Conservation (phyloP, 2,329 filamentous ascomycete genomes). For the Aspergillus sp. region DNA sequence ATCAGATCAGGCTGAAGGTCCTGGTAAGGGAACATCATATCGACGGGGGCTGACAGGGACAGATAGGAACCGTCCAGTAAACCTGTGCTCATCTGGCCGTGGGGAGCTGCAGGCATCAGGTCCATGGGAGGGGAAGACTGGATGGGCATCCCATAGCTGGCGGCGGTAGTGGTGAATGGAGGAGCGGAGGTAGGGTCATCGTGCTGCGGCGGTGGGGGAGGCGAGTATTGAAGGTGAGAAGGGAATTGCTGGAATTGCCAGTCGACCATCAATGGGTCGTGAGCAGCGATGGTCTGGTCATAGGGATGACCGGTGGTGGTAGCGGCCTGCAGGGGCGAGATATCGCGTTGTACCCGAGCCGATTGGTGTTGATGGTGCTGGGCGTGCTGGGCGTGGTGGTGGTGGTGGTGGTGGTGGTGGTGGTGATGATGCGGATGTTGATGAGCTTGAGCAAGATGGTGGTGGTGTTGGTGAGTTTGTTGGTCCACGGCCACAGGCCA, state of each 20-base stretch:
- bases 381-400: neutral
- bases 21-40: conserved; percentile 65
- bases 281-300: conserved; percentile 35
- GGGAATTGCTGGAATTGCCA: conserved; percentile 41
- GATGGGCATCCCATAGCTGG: conserved; percentile 49
- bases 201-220: conserved; percentile 6
- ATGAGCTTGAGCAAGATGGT: neutral
- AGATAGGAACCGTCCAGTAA: conserved; percentile 60
- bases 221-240: conserved; percentile 29
- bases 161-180: conserved; percentile 50
- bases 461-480: conserved; percentile 16
- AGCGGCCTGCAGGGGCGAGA: conserved; percentile 34
- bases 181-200: conserved; percentile 51
- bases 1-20: conserved; percentile 69
- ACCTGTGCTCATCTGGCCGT: conserved; percentile 55
- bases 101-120: conserved; percentile 48
- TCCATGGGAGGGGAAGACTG: conserved; percentile 44
- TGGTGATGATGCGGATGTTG: neutral
- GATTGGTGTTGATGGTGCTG: neutral
- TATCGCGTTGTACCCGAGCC: conserved; percentile 21
- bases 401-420: neutral
- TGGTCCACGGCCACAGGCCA: conserved; percentile 41
- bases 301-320: conserved; percentile 35
- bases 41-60: conserved; percentile 50
- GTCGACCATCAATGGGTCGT: conserved; percentile 40